A percentile compares a stretch with the other conserved stretches of the same genome.
phyloP scores from a whole-genome alignment of 1,284 basidiomycete genomes.

The Ustilago sp. region DNA sequence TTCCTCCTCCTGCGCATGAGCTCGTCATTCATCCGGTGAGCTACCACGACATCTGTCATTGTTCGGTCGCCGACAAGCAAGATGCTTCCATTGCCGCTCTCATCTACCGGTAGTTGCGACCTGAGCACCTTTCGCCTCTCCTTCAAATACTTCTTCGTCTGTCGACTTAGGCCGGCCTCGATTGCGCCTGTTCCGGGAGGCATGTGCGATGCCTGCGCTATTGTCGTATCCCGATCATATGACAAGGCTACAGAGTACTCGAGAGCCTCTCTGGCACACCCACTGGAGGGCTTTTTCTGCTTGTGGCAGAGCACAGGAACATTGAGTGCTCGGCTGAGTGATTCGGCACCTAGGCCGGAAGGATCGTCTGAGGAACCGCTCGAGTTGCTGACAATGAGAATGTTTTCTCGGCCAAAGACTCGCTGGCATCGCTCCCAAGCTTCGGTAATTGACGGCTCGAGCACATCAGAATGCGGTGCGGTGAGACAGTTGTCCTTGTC shows the following conservation, averaged over 20 bases:
- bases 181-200: slow-evolving; percentile 23
- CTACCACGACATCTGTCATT: slow-evolving; percentile 89
- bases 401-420: slow-evolving; percentile 81
- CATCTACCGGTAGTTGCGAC: slow-evolving; percentile 74
- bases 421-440: slow-evolving; percentile 81
- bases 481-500: slow-evolving; percentile 96
- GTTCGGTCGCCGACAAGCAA: slow-evolving; percentile 89
- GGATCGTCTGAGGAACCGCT: slow-evolving; percentile 85
- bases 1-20: slow-evolving; percentile 34
- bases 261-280: slow-evolving; percentile 78
- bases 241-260: slow-evolving; percentile 73
- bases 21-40: slow-evolving; percentile 75
- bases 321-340: slow-evolving; percentile 80
- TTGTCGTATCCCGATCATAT: slow-evolving; percentile 51
- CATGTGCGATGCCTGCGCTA: slow-evolving; percentile 60
- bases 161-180: slow-evolving; percentile 40
- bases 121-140: slow-evolving; percentile 28
- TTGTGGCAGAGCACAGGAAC: slow-evolving; percentile 85
- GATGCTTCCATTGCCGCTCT: slow-evolving; percentile 72
- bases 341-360: slow-evolving; percentile 87
- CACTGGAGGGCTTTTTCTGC: slow-evolving; percentile 77
- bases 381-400: slow-evolving; percentile 93
- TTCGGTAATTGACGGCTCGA: slow-evolving; percentile 71
- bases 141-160: slow-evolving; percentile 24
- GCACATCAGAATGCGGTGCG: slow-evolving; percentile 62